Base-by-base conservation (phyloP, 2,329 filamentous ascomycete species). In the Fusarium drepaniforme region DNA sequence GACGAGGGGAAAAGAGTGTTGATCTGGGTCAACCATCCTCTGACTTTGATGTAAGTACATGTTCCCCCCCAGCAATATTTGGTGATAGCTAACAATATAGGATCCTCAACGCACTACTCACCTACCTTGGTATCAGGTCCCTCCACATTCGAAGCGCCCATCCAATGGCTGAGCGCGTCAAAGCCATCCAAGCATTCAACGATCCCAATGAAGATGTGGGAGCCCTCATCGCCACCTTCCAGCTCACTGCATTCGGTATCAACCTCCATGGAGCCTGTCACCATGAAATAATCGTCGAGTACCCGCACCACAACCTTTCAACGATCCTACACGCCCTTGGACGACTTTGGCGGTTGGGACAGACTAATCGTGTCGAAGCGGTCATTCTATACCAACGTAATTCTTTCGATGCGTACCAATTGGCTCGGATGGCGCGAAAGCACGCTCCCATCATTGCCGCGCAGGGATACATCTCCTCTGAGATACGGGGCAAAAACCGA, bases 281-380 rank as follows among this genome's bases (percentile, higher is more conserved):
- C 5, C 18, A 56, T 6, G 46, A 44, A 1, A 61, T 66, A 23
- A 56, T 66, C 5, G 25, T 61, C 3, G 67, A 68, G 18, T 65
- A 60, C 12, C 46, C 62, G n/a, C n/a, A n/a, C 0, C 30, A 56
- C 0, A 66, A 68, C 5, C 42, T 66, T 0, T 30, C 37, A 1
- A 66, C 44, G 1, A 8, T 61, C 8, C 23, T 33, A 13, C 46
- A 68, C 28, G 62, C 37, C 9, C 11, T 68, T 6, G 44, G 53
- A 9, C 35, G 67, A 9, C 56, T 66, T 13, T 66, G 46, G 42
- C 21, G 37, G 1, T 28, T 44, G 1, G 46, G 46, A 1, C 53
- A 66, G 23, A 46, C 15, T 16, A 12, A 66, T 2, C 23, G 16
- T 8, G 56, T 66, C 0, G 12, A 46, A 6, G 56, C 35, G 56